These are phyloP conservation scores for Collariella sp. DNA, from an alignment of 495 filamentous ascomycete genomes.

Conservation along the genomic window DNA sequence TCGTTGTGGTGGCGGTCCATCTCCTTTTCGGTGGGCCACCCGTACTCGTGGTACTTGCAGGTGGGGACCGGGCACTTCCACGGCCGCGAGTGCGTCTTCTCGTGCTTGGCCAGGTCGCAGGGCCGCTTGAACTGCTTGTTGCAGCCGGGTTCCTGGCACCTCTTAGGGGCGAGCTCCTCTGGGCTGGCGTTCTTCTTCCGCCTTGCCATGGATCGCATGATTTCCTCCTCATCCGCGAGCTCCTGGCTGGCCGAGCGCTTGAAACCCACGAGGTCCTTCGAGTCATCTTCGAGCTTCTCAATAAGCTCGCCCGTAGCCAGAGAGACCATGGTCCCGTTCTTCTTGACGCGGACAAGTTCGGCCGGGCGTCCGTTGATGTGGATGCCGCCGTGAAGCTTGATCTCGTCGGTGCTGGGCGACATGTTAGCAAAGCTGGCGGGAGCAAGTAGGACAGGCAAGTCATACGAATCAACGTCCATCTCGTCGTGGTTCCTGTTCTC, in stretches of 20 bases:
- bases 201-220: slow-evolving; percentile 79
- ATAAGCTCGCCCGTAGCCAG: slow-evolving; percentile 52
- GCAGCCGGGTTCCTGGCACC: slow-evolving; percentile 58
- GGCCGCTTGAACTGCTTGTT: slow-evolving; percentile 87
- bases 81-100: slow-evolving; percentile 92
- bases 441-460: background rate
- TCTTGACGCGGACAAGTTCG: slow-evolving; percentile 66
- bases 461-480: slow-evolving; percentile 49
- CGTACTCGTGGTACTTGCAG: slow-evolving; percentile 80
- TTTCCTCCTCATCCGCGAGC: slow-evolving; percentile 60
- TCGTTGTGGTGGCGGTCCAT: slow-evolving; percentile 91
- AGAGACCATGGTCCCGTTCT: slow-evolving; percentile 69
- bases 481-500: slow-evolving; percentile 41
- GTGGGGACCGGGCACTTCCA: slow-evolving; percentile 76
- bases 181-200: slow-evolving; percentile 69
- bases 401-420: slow-evolving; percentile 48
- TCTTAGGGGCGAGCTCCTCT: slow-evolving; percentile 65
- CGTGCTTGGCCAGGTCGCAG: slow-evolving; percentile 90
- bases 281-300: slow-evolving; percentile 40
- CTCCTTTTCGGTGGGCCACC: slow-evolving; percentile 97
- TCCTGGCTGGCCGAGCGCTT: slow-evolving; percentile 57
- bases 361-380: slow-evolving; percentile 66
- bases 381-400: slow-evolving; percentile 68
- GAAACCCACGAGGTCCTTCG: slow-evolving; percentile 36
- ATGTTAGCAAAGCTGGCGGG: slow-evolving; percentile 31